phyloP scores from a whole-genome alignment of 345 rosid species.

The Erysimum cheiranthoides region DNA sequence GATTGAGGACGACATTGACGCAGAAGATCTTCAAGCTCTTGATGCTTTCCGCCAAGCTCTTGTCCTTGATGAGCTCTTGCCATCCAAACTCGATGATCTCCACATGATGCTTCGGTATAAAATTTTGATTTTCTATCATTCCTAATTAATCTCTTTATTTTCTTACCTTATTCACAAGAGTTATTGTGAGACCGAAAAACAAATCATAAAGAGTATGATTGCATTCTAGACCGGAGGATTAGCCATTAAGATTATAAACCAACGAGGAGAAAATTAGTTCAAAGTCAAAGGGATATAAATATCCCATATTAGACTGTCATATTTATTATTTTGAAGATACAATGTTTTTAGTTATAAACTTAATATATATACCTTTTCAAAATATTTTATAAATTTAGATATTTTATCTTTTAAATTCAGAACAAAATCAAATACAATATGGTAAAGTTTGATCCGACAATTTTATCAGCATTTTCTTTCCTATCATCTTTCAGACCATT shows the following conservation, averaged over 20 bases:
- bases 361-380: not conserved
- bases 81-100: conserved; percentile 80
- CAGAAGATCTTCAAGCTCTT: conserved; percentile 82
- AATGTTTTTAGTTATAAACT: not conserved
- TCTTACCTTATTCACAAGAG: conserved; percentile 11
- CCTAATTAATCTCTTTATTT: not conserved
- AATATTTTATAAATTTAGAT: not conserved
- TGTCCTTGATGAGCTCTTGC: conserved; percentile 78
- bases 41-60: conserved; percentile 92
- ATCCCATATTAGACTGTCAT: conserved; percentile 5
- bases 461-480: not conserved
- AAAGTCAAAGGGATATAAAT: not conserved
- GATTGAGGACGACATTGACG: conserved; percentile 68
- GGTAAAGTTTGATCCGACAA: not conserved
- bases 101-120: conserved; percentile 80
- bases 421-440: not conserved
- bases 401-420: not conserved
- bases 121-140: not conserved
- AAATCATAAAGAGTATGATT: conserved; percentile 6
- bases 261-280: not conserved
- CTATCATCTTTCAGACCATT: not conserved
- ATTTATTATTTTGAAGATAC: not conserved
- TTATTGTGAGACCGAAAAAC: conserved; percentile 3
- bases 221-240: conserved; percentile 4
- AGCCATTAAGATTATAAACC: not conserved